These are phyloP conservation scores for Trichophyton equinum DNA, from an alignment of 2,329 filamentous ascomycete species.

Conservation along the genomic window DNA sequence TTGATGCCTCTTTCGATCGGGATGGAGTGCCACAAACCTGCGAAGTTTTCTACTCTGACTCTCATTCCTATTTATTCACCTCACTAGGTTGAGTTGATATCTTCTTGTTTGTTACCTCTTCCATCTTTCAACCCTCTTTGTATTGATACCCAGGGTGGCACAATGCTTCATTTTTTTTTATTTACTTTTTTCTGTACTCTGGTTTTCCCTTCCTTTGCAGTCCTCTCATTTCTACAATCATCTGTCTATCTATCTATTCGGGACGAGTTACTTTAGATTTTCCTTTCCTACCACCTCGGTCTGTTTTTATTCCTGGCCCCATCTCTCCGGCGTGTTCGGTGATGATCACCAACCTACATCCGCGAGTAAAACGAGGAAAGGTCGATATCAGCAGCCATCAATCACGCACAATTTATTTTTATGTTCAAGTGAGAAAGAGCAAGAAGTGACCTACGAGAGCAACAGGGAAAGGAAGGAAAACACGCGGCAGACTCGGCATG, in stretches of 20 bases:
- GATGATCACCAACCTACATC: too few species aligned
- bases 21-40: too few species aligned
- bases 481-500: background rate
- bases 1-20: background rate
- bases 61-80: background rate
- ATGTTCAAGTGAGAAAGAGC: background rate
- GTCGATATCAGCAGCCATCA: too few species aligned
- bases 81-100: background rate
- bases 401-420: background rate
- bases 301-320: background rate
- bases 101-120: background rate
- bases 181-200: constrained; percentile 1
- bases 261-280: background rate
- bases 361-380: too few species aligned
- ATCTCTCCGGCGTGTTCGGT: background rate
- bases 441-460: background rate
- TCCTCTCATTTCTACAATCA: background rate
- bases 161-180: constrained; percentile 4
- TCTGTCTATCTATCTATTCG: background rate
- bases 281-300: background rate
- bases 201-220: background rate
- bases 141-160: constrained; percentile 7
- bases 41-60: background rate
- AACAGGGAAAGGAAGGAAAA: background rate
- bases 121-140: constrained; percentile 1